Percentiles rank a stretch among this genome's conserved stretches.
These are phyloP conservation scores for Nemania sp. DNA, from an alignment of 2,329 filamentous ascomycete genomes.

Conservation along the genomic window DNA sequence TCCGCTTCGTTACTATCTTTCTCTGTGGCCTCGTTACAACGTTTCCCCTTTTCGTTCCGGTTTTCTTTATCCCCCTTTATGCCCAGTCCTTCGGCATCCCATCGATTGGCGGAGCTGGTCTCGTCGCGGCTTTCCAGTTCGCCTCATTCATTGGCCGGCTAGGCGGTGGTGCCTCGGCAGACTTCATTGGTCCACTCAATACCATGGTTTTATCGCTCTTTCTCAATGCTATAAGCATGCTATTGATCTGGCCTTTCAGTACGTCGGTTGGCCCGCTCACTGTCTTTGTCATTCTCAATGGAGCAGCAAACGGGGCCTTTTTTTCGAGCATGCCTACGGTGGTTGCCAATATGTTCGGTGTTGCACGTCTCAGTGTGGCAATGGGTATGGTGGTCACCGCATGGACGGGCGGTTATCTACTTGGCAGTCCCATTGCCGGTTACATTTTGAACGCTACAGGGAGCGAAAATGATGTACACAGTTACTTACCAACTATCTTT, in stretches of 20 bases:
- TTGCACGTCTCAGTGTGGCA: not conserved
- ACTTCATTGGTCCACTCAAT: not conserved
- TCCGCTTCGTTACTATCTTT: constrained; percentile 54
- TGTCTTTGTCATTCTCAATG: not conserved
- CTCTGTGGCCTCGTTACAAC: constrained; percentile 57
- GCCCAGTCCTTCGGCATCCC: not conserved
- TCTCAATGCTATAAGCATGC: not conserved
- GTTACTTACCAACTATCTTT: not conserved
- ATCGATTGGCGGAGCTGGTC: not conserved
- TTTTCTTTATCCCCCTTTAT: constrained; percentile 58
- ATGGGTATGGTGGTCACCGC: not conserved
- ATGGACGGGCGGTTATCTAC: not conserved
- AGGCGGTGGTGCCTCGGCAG: not conserved
- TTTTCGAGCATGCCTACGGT: not conserved
- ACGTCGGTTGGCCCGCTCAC: not conserved
- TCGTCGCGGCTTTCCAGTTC: not conserved
- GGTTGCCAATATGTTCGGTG: not conserved
- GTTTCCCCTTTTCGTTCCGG: constrained; percentile 63
- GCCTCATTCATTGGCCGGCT: not conserved
- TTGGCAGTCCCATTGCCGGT: not conserved
- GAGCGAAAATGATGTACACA: not conserved
- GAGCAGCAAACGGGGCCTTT: not conserved
- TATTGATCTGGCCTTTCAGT: not conserved
- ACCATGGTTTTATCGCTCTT: not conserved
- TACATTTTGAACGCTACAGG: not conserved